Base-by-base conservation (phyloP, 306 rosid species). In the Cicer arietinum region DNA sequence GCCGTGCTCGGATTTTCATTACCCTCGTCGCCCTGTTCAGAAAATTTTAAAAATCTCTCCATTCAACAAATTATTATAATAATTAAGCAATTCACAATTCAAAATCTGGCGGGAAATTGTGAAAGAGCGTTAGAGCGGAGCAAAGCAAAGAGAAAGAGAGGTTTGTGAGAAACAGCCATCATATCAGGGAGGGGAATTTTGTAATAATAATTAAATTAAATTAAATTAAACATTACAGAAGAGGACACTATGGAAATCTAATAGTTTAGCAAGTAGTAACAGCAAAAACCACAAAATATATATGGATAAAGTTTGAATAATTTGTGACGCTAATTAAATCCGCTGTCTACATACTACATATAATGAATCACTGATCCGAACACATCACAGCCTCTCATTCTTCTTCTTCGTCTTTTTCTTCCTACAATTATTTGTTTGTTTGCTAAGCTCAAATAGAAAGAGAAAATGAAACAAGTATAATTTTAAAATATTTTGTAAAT, bases 221-320 rank as follows among this genome's bases (percentile, higher is more conserved):
- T 20, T 22, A 9, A 20, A 8, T 51, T 17, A 10, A 22, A 16
- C 10, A 22, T 57, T 30, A 59, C 51, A 39, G 40, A 66, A 56
- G 42, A 69, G 39, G 65, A 73, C 41, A 12, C 37, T 9, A 16
- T 18, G 63, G 69, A 69, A 62, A 37, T 56, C 35, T 39, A 77
- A 45, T 20, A 30, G 37, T 30, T 25, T 25, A 25, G 35, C 3
- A 25, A 25, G 35, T 25, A 25, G 35, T 25, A 25, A 25, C 35
- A 69, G 76, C 54, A 73, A 83, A 76, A 76, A 76, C 96, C 98
- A 92, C 90, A 87, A 68, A 89, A 73, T 60, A 50, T 42, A 52
- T 65, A n/a, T 25, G 79, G 86, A 87, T 92, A 84, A 83, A 47
- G 74, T 81, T 8, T 13, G 7, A 76, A 81, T 70, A 67, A 16